Conservation (phyloP, 2,329 filamentous ascomycete species). For the Malbranchea zuffiana region DNA sequence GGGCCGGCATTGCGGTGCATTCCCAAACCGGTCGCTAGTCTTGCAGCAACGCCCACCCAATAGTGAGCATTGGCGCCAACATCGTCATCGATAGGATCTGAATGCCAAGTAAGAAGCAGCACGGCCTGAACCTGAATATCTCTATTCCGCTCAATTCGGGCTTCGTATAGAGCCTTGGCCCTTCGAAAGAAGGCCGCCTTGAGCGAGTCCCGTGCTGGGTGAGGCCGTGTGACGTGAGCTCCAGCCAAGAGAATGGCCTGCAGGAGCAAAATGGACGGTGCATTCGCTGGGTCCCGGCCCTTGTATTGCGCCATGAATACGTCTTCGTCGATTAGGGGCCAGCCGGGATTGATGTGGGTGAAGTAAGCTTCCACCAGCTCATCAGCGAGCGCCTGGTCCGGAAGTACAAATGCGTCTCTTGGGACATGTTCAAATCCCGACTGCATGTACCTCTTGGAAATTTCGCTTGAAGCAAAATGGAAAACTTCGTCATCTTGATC, state of each 20-base stretch:
- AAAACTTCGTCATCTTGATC: conserved; percentile 33
- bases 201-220: conserved; percentile 33
- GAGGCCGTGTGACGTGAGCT: conserved; percentile 38
- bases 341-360: conserved; percentile 40
- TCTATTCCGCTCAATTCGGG: conserved; percentile 44
- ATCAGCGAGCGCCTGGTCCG: conserved; percentile 40
- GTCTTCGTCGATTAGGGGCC: conserved; percentile 43
- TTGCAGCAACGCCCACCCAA: conserved; percentile 44
- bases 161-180: conserved; percentile 45
- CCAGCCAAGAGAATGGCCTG: conserved; percentile 44
- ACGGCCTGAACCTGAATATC: conserved; percentile 46
- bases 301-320: conserved; percentile 43
- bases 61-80: conserved; percentile 43
- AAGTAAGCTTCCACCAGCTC: conserved; percentile 44
- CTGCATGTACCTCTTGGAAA: conserved; percentile 32
- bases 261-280: conserved; percentile 40
- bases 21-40: conserved; percentile 45
- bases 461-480: conserved; percentile 36
- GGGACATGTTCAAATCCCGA: conserved; percentile 37
- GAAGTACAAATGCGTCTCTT: conserved; percentile 41
- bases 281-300: conserved; percentile 35
- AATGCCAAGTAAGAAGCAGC: conserved; percentile 46
- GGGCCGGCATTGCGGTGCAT: conserved; percentile 40
- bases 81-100: conserved; percentile 43
- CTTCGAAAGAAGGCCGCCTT: conserved; percentile 43